Evolutionary conservation across 768 basidiomycete genomes (phyloP), one percentile per base, ranked within the genome.

Genomic region (Mycena polygramma): DNA sequence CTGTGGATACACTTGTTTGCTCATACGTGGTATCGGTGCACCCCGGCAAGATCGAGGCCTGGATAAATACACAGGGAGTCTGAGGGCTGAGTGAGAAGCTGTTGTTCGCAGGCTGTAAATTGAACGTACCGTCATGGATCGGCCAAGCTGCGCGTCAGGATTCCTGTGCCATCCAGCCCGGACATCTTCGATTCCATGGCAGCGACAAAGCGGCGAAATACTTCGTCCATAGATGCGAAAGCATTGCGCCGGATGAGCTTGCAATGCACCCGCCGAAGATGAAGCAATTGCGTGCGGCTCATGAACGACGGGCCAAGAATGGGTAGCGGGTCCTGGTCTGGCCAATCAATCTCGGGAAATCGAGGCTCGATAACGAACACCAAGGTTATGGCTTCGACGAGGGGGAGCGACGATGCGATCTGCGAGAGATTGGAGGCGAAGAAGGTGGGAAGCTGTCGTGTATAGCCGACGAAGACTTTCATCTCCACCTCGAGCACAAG

Each of bases 171-270:
- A 22, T 8, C 52, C 7, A 68, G 53, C 10, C 60, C 60, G 14
- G 54, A 54, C 67, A 68, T 68, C 14, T 20, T 26, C 46, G 46
- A 22, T 37, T 62, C 60, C 60, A 68, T 57, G 4, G 60, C 67
- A 4, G 0, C 9, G 35, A 62, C 53, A 30, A 68, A 68, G 35
- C 22, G 53, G 9, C 26, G 22, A 22, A 61, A 68, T 4, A 62
- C 11, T 0, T 22, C 36, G 13, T 17, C 24, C 53, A 20, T 20
- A n/a, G 17, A 15, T 7, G 13, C 22, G 13, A 41, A 41, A n/a
- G 22, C 7, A 37, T 22, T 57, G 24, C 43, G 66, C 7, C 10
- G n/a, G 43, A 13, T 22, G 45, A 68, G 58, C 17, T 24, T 55
- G 36, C 45, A 61, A 35, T 59, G 57, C 7, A 66, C 65, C 15